phyloP scores from a whole-genome alignment of 306 rosid species.

The Ormosia semicastrata region DNA sequence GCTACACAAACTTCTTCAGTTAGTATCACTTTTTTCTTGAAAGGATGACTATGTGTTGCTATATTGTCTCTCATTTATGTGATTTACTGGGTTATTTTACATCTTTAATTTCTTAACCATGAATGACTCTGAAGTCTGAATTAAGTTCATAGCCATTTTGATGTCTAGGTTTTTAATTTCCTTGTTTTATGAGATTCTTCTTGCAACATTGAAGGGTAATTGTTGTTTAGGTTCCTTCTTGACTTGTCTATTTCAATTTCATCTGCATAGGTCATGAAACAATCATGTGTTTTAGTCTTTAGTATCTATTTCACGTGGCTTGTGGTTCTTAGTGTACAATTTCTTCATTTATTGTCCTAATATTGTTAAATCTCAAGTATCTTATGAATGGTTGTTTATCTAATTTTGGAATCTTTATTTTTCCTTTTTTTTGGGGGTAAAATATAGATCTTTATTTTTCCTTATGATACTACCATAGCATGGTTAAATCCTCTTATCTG shows the following conservation, averaged over 20 bases:
- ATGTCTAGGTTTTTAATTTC: neutral
- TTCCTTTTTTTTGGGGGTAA: neutral
- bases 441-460: neutral
- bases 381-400: slow-evolving; percentile 4
- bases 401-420: neutral
- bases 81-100: neutral
- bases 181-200: neutral
- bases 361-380: neutral
- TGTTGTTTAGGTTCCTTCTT: neutral
- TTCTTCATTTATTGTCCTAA: neutral
- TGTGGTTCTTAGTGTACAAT: neutral
- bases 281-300: neutral
- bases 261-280: slow-evolving; percentile 4
- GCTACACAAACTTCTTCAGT: slow-evolving; percentile 56
- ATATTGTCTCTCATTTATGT: slow-evolving; percentile 1
- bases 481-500: slow-evolving; percentile 12
- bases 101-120: neutral
- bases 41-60: neutral
- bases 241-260: neutral
- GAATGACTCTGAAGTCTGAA: neutral
- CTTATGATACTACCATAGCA: neutral
- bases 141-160: neutral
- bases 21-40: slow-evolving; percentile 36
- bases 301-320: neutral
- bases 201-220: neutral